Evolutionary conservation across 164 flowering plant genomes (phyloP).

Genomic region (Chloranthus sessilifolius): DNA sequence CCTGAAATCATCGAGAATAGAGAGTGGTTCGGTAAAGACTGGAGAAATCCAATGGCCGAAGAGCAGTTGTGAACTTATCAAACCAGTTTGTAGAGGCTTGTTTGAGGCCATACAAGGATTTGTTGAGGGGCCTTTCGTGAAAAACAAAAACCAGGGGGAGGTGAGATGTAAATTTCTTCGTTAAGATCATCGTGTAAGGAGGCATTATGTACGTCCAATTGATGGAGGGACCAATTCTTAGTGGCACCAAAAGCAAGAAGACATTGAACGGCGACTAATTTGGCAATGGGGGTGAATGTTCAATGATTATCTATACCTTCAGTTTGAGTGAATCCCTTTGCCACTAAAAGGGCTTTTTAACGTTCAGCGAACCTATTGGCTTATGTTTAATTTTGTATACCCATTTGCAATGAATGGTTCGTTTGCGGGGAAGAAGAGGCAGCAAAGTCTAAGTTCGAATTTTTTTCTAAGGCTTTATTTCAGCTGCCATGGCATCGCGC

Average conservation of each 20-base stretch:
- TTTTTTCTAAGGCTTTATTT: too few relatives aligned
- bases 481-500: too few relatives aligned
- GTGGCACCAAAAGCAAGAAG: conserved; percentile 1
- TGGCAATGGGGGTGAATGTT: neutral
- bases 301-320: neutral
- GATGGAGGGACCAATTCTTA: neutral
- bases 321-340: neutral
- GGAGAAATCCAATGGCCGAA: neutral
- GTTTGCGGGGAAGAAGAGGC: neutral
- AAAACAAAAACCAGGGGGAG: neutral
- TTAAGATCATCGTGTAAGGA: too few relatives aligned
- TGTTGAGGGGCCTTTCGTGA: neutral
- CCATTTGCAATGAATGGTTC: neutral
- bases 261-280: neutral
- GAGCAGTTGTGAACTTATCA: neutral
- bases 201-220: neutral
- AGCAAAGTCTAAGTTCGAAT: too few relatives aligned
- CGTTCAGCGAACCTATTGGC: neutral
- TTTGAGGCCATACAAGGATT: neutral
- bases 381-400: neutral
- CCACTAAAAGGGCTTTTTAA: neutral
- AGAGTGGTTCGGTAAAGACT: conserved; percentile 11
- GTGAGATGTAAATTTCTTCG: too few relatives aligned
- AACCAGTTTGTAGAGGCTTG: neutral
- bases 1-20: neutral